Evolutionary conservation across 768 basidiomycete genomes (phyloP).

Genomic region (Serendipita sp.): DNA sequence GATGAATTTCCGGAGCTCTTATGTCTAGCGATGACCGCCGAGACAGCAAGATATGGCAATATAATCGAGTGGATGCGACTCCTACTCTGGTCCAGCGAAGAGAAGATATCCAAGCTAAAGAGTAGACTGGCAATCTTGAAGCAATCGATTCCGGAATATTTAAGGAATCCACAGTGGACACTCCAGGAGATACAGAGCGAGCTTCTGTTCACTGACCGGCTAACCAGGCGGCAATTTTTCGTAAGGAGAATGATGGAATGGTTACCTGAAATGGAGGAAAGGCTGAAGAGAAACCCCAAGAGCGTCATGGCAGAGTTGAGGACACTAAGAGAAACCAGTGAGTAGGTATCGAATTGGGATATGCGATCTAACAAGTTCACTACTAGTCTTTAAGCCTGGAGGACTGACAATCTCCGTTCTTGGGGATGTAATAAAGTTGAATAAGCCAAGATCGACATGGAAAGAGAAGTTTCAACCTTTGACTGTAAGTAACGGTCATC

Average conservation of each 20-base stretch:
- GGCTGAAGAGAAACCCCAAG: conserved; percentile 56
- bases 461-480: conserved; percentile 48
- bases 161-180: conserved; percentile 74
- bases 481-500: conserved; percentile 29
- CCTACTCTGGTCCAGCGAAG: conserved; percentile 55
- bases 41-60: conserved; percentile 56
- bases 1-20: conserved; percentile 60
- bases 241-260: conserved; percentile 65
- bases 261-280: conserved; percentile 53
- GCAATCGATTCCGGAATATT: conserved; percentile 82
- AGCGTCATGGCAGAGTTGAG: conserved; percentile 59
- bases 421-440: conserved; percentile 62
- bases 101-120: conserved; percentile 41
- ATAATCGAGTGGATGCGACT: conserved; percentile 79
- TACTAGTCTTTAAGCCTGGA: conserved; percentile 64
- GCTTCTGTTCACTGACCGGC: conserved; percentile 48
- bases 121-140: conserved; percentile 75
- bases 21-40: conserved; percentile 69
- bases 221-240: conserved; percentile 47
- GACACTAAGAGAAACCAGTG: conserved; percentile 49
- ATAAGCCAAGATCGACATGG: conserved; percentile 64
- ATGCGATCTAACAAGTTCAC: neutral
- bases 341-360: conserved; percentile 18
- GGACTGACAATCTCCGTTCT: conserved; percentile 77
- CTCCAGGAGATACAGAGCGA: conserved; percentile 52